A percentile compares a stretch with the other conserved stretches of the same genome.
Evolutionary conservation across 164 flowering plant species (phyloP).

Genomic region (Chimonanthus salicifolius): DNA sequence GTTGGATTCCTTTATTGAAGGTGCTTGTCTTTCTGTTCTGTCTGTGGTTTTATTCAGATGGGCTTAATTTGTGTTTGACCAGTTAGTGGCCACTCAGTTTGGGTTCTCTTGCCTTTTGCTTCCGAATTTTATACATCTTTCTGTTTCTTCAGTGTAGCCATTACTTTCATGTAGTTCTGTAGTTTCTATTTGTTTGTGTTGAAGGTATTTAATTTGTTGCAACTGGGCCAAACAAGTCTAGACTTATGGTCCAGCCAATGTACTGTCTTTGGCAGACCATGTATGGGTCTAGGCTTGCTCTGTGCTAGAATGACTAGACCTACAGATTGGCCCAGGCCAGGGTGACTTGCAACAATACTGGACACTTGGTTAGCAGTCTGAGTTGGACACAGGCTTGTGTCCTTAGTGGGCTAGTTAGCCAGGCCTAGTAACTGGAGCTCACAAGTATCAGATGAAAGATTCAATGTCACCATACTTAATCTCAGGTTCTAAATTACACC

Average conservation of each 20-base stretch:
- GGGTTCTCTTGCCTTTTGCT: background rate
- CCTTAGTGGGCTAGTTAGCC: background rate
- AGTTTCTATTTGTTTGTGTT: background rate
- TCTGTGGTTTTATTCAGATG: background rate
- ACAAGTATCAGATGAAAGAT: background rate
- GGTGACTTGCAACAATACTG: background rate
- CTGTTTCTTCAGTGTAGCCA: background rate
- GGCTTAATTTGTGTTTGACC: background rate
- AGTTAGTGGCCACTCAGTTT: background rate
- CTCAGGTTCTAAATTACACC: background rate
- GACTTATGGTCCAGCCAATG: background rate
- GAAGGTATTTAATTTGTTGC: background rate
- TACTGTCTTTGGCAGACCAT: background rate
- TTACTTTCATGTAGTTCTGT: too few species aligned
- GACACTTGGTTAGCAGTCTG: background rate
- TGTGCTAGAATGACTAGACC: background rate
- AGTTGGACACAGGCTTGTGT: background rate
- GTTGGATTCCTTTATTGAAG: conserved; percentile 96
- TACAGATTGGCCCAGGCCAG: background rate
- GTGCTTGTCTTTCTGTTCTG: conserved; percentile 24
- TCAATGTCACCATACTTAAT: background rate
- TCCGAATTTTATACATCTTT: background rate
- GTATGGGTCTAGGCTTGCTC: background rate
- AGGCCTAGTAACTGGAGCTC: background rate
- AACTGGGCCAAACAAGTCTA: background rate